Conservation (phyloP, 371 early-diverging fungal species). For the Saksenaea oblongispora region DNA sequence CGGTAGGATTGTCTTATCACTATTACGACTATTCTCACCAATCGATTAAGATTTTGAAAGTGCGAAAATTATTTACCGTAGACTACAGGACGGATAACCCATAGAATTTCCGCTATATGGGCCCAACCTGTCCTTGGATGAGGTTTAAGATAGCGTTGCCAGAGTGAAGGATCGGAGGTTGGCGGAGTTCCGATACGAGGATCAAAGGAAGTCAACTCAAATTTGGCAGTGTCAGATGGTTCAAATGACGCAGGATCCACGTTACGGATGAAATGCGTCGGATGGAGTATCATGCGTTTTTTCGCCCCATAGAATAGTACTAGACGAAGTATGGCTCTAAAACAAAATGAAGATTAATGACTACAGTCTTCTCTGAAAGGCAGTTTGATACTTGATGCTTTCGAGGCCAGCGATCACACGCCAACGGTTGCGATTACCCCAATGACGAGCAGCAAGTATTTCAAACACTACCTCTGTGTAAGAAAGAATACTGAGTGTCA, state of each 20-base stretch:
- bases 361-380: not conserved
- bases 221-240: slow-evolving; percentile 22
- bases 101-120: slow-evolving; percentile 32
- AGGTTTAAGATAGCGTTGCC: not conserved
- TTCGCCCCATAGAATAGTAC: slow-evolving; percentile 24
- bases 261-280: slow-evolving; percentile 41
- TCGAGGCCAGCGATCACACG: slow-evolving; percentile 37
- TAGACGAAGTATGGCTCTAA: slow-evolving; percentile 29
- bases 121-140: slow-evolving; percentile 26
- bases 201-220: slow-evolving; percentile 31
- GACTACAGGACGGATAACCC: slow-evolving; percentile 40
- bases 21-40: not conserved
- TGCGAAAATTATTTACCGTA: slow-evolving; percentile 28
- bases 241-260: slow-evolving; percentile 33
- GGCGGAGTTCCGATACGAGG: slow-evolving; percentile 39
- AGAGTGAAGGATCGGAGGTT: slow-evolving; percentile 6
- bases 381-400: slow-evolving; percentile 31
- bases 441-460: slow-evolving; percentile 22
- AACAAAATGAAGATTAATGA: not conserved
- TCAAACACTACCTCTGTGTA: slow-evolving; percentile 41
- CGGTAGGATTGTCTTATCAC: slow-evolving; percentile 5
- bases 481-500: slow-evolving; percentile 33
- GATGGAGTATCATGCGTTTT: slow-evolving; percentile 33
- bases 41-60: slow-evolving; percentile 9
- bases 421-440: slow-evolving; percentile 24